phyloP scores from a whole-genome alignment of 768 basidiomycete genomes.

The Leccinum obscurum region DNA sequence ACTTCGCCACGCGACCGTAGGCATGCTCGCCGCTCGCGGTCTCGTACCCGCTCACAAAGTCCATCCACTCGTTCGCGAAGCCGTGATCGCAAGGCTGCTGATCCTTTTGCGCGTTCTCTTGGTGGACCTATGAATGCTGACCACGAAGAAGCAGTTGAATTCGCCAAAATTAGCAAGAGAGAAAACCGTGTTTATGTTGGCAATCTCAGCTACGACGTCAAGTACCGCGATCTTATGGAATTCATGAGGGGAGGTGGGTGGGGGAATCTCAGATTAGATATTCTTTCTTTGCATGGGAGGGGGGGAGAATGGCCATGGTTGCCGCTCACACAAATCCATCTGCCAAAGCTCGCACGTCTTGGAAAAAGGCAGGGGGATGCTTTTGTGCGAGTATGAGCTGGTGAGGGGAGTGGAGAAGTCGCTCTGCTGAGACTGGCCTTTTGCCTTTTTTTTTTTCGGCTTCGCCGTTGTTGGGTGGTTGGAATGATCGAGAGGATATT shows the following conservation, averaged over 20 bases:
- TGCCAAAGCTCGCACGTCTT: slow-evolving; percentile 37
- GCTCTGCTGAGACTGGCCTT: slow-evolving; percentile 38
- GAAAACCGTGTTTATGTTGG: slow-evolving; percentile 99
- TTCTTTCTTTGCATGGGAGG: slow-evolving; percentile 49
- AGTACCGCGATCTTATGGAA: slow-evolving; percentile 98
- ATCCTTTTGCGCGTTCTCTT: slow-evolving; percentile 75
- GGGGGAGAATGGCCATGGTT: slow-evolving; percentile 30
- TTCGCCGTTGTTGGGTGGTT: slow-evolving; percentile 48
- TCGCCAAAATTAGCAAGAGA: slow-evolving; percentile 93
- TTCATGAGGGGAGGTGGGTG: slow-evolving; percentile 99
- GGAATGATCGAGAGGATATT: slow-evolving; percentile 81
- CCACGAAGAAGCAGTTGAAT: slow-evolving; percentile 93
- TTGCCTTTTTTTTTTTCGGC: slow-evolving; percentile 40
- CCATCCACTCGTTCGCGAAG: slow-evolving; percentile 53
- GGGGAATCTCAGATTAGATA: slow-evolving; percentile 64
- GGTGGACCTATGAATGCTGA: slow-evolving; percentile 89
- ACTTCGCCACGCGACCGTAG: slow-evolving; percentile 57
- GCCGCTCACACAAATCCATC: slow-evolving; percentile 34
- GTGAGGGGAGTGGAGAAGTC: slow-evolving; percentile 35
- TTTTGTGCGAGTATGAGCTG: slow-evolving; percentile 36
- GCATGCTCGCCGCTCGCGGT: slow-evolving; percentile 58
- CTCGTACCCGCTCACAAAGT: slow-evolving; percentile 61
- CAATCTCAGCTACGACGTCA: slow-evolving; percentile 98
- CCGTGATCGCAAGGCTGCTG: slow-evolving; percentile 59
- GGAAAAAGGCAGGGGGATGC: slow-evolving; percentile 34